Conservation (phyloP, 192 early-diverging fungal genomes). For the Allomyces arbusculus region DNA sequence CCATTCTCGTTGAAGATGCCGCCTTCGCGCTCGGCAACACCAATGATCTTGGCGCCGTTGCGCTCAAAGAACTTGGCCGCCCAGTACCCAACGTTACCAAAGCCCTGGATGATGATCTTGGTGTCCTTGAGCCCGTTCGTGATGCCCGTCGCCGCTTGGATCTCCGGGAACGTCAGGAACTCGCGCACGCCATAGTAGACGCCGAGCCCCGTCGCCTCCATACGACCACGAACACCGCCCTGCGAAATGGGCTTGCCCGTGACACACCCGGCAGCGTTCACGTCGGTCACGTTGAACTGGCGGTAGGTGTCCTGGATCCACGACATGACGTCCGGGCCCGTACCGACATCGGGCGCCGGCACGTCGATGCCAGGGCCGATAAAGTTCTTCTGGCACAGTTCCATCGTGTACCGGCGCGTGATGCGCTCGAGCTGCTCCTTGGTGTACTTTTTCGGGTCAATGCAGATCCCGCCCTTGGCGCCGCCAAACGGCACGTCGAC, state of each 20-base stretch:
- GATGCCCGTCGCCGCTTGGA: constrained; percentile 46
- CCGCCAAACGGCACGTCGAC: constrained; percentile 68
- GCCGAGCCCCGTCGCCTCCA: constrained; percentile 62
- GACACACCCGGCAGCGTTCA: constrained; percentile 59
- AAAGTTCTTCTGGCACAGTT: constrained; percentile 69
- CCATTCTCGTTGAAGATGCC: constrained; percentile 41
- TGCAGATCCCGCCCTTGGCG: constrained; percentile 66
- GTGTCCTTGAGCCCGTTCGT: constrained; percentile 32
- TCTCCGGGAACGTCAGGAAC: constrained; percentile 57
- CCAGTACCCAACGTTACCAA: constrained; percentile 71
- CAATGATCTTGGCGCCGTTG: constrained; percentile 57
- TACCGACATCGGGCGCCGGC: constrained; percentile 66
- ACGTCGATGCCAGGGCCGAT: constrained; percentile 66
- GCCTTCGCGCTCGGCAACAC: constrained; percentile 48
- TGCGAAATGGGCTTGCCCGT: constrained; percentile 60
- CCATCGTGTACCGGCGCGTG: constrained; percentile 61
- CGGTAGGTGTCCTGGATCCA: constrained; percentile 75
- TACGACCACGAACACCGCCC: constrained; percentile 64
- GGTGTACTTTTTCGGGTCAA: constrained; percentile 59
- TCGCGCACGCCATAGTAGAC: constrained; percentile 63
- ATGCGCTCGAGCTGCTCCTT: constrained; percentile 51
- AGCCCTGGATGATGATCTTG: constrained; percentile 58
- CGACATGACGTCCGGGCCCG: constrained; percentile 59
- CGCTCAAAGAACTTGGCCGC: constrained; percentile 61
- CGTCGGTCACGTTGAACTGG: constrained; percentile 60